phyloP scores from a whole-genome alignment of 345 rosid genomes.

The Balakata baccata region DNA sequence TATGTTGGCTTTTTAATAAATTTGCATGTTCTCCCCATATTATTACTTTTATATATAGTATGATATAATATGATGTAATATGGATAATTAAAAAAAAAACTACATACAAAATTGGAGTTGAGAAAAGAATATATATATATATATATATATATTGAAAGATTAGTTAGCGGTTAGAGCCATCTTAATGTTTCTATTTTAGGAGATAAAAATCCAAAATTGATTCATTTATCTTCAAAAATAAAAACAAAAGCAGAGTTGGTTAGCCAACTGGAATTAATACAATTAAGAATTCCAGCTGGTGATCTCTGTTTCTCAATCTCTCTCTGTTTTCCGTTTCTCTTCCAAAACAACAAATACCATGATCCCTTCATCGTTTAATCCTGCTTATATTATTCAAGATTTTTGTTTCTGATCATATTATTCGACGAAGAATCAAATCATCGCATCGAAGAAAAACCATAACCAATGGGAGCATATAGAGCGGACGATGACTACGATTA shows the following conservation, averaged over 20 bases:
- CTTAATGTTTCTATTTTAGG: neutral
- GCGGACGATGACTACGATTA: slow-evolving; percentile 37
- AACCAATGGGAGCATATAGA: slow-evolving; percentile 28
- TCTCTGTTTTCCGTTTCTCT: neutral
- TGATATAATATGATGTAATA: no score
- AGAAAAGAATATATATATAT: no score
- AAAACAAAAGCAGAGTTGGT: neutral
- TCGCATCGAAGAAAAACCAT: no score
- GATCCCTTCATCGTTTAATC: neutral
- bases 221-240: neutral
- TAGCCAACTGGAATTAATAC: neutral
- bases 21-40: no score
- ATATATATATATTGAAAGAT: no score
- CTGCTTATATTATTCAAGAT: neutral
- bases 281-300: neutral
- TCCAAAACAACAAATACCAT: neutral
- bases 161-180: no score
- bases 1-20: no score
- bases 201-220: neutral
- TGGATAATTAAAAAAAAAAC: no score
- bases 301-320: neutral
- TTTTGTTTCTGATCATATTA: no score
- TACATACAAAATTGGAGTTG: no score
- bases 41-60: no score
- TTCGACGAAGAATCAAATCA: neutral